Evolutionary conservation across 2,329 filamentous ascomycete species (phyloP), one percentile per base, ranked within the genome.

Genomic region (Cyanodermella asteris): DNA sequence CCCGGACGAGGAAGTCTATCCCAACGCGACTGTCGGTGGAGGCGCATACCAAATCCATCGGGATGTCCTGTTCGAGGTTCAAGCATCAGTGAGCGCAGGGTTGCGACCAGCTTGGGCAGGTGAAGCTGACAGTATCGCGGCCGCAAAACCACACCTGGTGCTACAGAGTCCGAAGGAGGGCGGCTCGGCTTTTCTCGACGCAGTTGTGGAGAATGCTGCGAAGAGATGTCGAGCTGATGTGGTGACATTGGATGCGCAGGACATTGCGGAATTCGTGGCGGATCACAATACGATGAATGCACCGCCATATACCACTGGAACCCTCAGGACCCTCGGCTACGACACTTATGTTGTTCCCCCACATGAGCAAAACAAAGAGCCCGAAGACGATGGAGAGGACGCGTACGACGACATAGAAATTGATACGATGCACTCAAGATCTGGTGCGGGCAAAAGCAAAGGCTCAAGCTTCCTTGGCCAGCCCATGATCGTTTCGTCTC

Each of bases 241-340:
- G 3, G 49, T 87, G 16, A 59, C 64, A 12, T 42, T 90, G 7
- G 64, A 71, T 38, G 66, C 76, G 1, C 62, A 70, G 32, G 71
- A 74, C 38, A 49, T 90, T 26, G 72, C 72, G 3, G 59, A 71
- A 24, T 51, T 87, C 14, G 58, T 72, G 1, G 72, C 71, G 3
- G 58, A 65, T 21, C 37, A 37, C 13, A 34, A 41, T 22, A 28
- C 41, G 18, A 46, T 57, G 31, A 49, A 55, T 21, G 47, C 49
- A 20, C 34, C 48, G 16, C 41, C 43, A 6, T 45, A 49, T 23
- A 36, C 36, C 6, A 34, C 36, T 6, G 43, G 44, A 3, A 45
- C 46, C 5, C 23, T 53, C 17, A 39, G 46, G 19, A 42, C 56
- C 30, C 42, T 64, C 28, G 59, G 58, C 2, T 68, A 66, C 34